These are phyloP conservation scores for Monilinia aucupariae DNA, from an alignment of 2,329 filamentous ascomycete species.

Conservation along the genomic window DNA sequence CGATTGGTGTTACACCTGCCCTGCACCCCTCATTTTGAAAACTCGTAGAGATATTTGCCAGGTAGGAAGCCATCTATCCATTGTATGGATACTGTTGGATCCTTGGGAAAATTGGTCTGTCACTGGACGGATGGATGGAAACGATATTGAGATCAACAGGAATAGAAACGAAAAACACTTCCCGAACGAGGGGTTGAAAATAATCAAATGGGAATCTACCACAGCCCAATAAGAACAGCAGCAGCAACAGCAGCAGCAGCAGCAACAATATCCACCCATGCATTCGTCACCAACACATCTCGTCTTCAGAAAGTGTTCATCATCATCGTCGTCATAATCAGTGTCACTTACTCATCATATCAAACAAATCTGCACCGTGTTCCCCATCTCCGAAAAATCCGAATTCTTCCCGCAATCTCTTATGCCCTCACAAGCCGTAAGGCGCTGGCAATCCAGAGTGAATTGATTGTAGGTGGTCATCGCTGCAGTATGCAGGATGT, in stretches of 20 bases:
- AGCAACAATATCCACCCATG: not conserved
- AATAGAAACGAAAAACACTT: not conserved
- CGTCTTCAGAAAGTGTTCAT: not conserved
- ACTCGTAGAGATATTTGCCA: not conserved
- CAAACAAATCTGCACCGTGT: not conserved
- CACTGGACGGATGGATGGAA: constrained; percentile 7
- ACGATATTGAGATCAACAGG: not conserved
- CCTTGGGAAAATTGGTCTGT: not conserved
- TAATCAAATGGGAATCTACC: not conserved
- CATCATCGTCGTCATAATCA: not conserved
- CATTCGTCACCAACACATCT: not conserved
- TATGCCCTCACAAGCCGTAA: not conserved
- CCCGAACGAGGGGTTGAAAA: not conserved
- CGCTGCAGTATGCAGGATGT: not conserved
- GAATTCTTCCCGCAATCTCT: not conserved
- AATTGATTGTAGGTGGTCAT: not conserved
- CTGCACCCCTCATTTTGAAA: not conserved
- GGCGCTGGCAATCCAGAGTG: not conserved
- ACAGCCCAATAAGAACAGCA: no score
- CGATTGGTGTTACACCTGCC: not conserved
- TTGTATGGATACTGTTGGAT: not conserved
- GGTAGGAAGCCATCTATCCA: not conserved
- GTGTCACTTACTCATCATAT: not conserved
- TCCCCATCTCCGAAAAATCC: not conserved
- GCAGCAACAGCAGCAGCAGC: no score